Base-by-base conservation (phyloP, 805 yeast species). In the Nakazawaea ernobii region DNA sequence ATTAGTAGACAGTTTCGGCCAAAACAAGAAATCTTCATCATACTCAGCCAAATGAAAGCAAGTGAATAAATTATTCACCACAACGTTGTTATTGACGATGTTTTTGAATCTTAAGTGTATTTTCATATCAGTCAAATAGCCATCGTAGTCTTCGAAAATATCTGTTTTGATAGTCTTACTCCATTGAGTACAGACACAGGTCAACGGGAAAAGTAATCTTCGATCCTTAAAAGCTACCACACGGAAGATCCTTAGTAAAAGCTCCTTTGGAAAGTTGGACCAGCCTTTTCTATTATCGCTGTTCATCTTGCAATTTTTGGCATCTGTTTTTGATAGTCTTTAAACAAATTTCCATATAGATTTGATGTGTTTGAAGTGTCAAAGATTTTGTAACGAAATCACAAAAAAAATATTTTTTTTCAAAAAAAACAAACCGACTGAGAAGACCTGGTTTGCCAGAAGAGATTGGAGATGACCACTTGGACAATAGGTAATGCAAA, bases 21-120 rank as follows among this genome's bases (percentile, higher is more conserved):
- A 44, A 32, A 48, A 48, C 9, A 48, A 24, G 35, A 36, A 43
- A 33, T 48, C 51, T 32, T 48, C 24, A 24, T 43, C 47, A 24
- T 48, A 48, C 9, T 48, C 48, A 14, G 43, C 48, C 7, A 48
- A 32, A 30, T 44, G 17, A 29, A 48, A 48, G 35, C 48, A 48
- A 8, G 51, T 48, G 44, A 48, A 48, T 15, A 41, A 24, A 14
- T 40, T 44, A 8, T 40, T 43, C 17, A 43, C 15, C 29, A 43
- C 33, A 29, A 43, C 28, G 6, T 39, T 39, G 6, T 29, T 39
- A 33, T 35, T 36, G 15, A 35, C 37, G 11, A 44, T 8, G n/a
- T 44, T 24, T 26, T 29, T 39, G 17, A 43, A 40, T 30, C 32
- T 39, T 10, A 48, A 24, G 15, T 43, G 27, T 10, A 40, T 40